Percentiles rank a stretch among this genome's conserved stretches.
Conservation (phyloP, 768 basidiomycete species). For the Mycena polygramma region DNA sequence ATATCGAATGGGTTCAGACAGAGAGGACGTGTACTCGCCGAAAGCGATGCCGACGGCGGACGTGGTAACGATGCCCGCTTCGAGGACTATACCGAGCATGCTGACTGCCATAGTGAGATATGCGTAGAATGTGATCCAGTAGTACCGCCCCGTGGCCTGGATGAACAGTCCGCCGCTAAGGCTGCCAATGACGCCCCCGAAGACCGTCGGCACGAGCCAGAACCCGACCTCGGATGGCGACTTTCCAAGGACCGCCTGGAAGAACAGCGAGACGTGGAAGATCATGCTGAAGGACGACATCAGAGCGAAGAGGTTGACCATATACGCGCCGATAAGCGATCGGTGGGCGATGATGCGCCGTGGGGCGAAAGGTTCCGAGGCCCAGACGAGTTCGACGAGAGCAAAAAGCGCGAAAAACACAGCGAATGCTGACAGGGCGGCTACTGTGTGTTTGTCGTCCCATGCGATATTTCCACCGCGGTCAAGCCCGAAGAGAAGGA, state of each 20-base stretch:
- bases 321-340: conserved; percentile 65
- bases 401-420: conserved; percentile 55
- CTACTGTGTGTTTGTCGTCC: conserved; percentile 54
- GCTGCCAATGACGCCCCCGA: conserved; percentile 63
- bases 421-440: conserved; percentile 50
- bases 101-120: conserved; percentile 57
- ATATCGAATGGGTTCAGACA: background rate
- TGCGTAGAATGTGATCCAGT: conserved; percentile 59
- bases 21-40: conserved; percentile 49
- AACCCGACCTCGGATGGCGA: conserved; percentile 64
- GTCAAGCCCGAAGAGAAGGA: conserved; percentile 70
- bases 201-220: conserved; percentile 63
- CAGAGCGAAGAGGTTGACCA: conserved; percentile 71
- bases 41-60: conserved; percentile 55
- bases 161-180: conserved; percentile 66
- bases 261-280: conserved; percentile 68
- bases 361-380: conserved; percentile 73
- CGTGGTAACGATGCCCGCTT: conserved; percentile 54
- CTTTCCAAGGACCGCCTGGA: conserved; percentile 68
- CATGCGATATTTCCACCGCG: conserved; percentile 65
- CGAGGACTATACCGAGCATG: conserved; percentile 50
- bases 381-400: conserved; percentile 61
- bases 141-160: conserved; percentile 71
- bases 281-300: conserved; percentile 59
- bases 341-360: conserved; percentile 64